Base-by-base conservation (phyloP, 2,329 filamentous ascomycete species). In the Colletotrichum lentis region DNA sequence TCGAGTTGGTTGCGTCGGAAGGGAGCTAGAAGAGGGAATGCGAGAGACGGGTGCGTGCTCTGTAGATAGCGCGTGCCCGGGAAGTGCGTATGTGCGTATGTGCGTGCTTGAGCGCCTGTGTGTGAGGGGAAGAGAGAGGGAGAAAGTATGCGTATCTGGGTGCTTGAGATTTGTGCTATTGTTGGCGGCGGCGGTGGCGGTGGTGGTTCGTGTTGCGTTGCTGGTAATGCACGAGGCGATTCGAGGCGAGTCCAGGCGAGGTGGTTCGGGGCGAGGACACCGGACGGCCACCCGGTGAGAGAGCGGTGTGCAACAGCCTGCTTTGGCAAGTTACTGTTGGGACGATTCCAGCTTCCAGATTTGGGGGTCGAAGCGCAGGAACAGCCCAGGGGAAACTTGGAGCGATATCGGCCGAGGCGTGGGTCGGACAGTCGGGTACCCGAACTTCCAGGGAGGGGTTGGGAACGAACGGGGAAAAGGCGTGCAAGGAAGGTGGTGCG, bases 361-460 rank as follows among this genome's bases (percentile, higher is more conserved):
- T 22, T 8, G 57, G 11, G 31, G 46, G 16, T 27, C 31, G 49
- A 14, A 50, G 47, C 47, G 54, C 54, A 31, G 53, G 24, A 39
- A 39, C 20, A 7, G 3, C 16, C 6, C 14, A 44, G n/a, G 31
- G 47, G 55, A 22, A 39, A 35, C 18, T 7, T 39, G 27, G 22
- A 66, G 62, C 66, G 66, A 61, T 69, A 56, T 69, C 62, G 66
- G 62, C 50, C 46, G 46, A 52, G 46, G 57, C 10, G 52, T 22
- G 11, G 57, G 59, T 67, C 59, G 64, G 66, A 66, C 37, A 61
- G 43, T 69, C 66, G 62, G 55, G 55, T 65, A 52, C 31, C 49
- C 37, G 24, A 12, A 55, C 24, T 22, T 5, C 46, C 18, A n/a
- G 47, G 54, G 24, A 16, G 47, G 46, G 24, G 52, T 39, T 35